A percentile compares a stretch with the other conserved stretches of the same genome.
Conservation (phyloP, 306 rosid genomes). For the Sicyos edulis region DNA sequence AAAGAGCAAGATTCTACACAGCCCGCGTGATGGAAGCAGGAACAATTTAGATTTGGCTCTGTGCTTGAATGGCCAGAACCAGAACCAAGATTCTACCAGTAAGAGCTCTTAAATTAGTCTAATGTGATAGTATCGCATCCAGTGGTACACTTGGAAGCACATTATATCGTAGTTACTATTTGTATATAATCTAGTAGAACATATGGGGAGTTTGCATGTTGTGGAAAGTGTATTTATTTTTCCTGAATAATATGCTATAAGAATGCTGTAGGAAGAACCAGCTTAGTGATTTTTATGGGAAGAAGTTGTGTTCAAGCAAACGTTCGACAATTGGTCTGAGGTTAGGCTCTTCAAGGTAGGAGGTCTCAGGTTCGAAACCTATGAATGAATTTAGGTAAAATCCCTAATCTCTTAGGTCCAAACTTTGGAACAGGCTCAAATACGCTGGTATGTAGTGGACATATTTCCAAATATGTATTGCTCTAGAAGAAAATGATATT, state of each 20-base stretch:
- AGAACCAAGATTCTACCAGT: neutral
- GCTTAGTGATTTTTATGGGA: neutral
- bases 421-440: too few species aligned
- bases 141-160: neutral
- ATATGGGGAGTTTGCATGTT: neutral
- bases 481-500: too few species aligned
- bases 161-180: neutral
- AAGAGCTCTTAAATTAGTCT: slow-evolving; percentile 3
- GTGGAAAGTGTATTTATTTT: too few species aligned
- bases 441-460: too few species aligned
- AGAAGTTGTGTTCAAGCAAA: neutral
- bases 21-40: neutral
- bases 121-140: neutral
- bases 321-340: too few species aligned
- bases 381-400: too few species aligned
- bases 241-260: slow-evolving; percentile 12
- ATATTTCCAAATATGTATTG: too few species aligned
- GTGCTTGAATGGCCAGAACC: slow-evolving; percentile 20
- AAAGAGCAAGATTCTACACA: neutral
- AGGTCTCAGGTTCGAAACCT: too few species aligned
- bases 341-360: too few species aligned
- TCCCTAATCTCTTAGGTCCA: too few species aligned
- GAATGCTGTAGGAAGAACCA: slow-evolving; percentile 8
- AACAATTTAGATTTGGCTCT: slow-evolving; percentile 20
- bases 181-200: slow-evolving; percentile 8